phyloP scores from a whole-genome alignment of 2,329 filamentous ascomycete species.

The Pseudovirgaria hyperparasitica region DNA sequence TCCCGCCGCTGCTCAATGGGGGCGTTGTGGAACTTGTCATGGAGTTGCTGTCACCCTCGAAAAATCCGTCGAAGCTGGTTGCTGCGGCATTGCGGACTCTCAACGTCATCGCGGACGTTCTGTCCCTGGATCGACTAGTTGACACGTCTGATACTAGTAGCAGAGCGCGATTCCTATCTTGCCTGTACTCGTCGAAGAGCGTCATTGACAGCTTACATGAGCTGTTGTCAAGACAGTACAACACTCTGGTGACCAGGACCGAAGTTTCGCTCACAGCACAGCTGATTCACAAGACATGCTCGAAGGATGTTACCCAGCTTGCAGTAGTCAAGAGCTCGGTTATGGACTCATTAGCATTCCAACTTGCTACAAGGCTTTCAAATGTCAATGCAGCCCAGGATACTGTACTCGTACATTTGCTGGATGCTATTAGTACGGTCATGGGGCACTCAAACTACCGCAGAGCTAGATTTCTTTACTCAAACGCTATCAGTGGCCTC shows the following conservation, averaged over 20 bases:
- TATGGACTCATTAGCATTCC: slow-evolving; percentile 64
- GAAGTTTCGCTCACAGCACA: slow-evolving; percentile 49
- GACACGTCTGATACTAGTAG: slow-evolving; percentile 32
- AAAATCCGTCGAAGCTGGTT: slow-evolving; percentile 53
- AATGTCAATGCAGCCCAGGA: slow-evolving; percentile 22
- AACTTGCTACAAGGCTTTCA: slow-evolving; percentile 37
- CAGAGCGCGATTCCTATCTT: slow-evolving; percentile 10
- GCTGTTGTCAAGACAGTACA: slow-evolving; percentile 50
- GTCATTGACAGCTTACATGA: slow-evolving; percentile 50
- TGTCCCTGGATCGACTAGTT: slow-evolving; percentile 45
- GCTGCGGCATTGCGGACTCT: slow-evolving; percentile 64
- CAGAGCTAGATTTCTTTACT: slow-evolving; percentile 47
- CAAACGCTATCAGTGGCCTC: slow-evolving; percentile 20
- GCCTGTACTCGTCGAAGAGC: slow-evolving; percentile 46
- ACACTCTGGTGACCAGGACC: slow-evolving; percentile 41
- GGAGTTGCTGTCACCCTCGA: slow-evolving; percentile 51
- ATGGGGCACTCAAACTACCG: slow-evolving; percentile 69
- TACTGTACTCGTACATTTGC: slow-evolving; percentile 52
- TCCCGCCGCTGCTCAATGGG: slow-evolving; percentile 59
- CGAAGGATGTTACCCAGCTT: slow-evolving; percentile 56
- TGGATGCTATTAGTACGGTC: slow-evolving; percentile 67
- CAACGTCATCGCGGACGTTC: slow-evolving; percentile 56
- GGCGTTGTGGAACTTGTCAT: slow-evolving; percentile 58
- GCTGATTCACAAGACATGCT: slow-evolving; percentile 51
- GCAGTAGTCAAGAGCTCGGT: slow-evolving; percentile 60